A percentile compares a stretch with the other conserved stretches of the same genome.
Conservation (phyloP, 1,284 basidiomycete genomes). For the Cryptococcus hybrid region DNA sequence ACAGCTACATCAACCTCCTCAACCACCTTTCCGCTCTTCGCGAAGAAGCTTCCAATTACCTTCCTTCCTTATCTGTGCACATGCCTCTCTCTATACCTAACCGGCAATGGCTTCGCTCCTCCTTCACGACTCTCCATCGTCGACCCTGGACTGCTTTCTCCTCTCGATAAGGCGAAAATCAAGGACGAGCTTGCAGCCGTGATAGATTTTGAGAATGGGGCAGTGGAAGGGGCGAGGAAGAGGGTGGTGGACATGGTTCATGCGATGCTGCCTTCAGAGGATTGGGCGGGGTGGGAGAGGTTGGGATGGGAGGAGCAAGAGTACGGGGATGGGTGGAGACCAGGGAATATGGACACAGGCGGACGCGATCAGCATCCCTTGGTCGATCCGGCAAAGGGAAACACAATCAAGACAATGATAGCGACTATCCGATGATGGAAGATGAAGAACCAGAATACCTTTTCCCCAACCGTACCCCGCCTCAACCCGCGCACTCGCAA, state of each 20-base stretch:
- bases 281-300: conserved; percentile 50
- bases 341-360: not conserved
- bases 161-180: not conserved
- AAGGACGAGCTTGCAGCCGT: not conserved
- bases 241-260: conserved; percentile 43
- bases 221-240: conserved; percentile 31
- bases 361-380: conserved; percentile 7
- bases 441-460: conserved; percentile 49
- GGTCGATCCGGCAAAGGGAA: not conserved
- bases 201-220: conserved; percentile 1
- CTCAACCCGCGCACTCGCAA: conserved; percentile 31
- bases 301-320: conserved; percentile 49
- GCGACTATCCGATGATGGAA: not conserved
- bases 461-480: conserved; percentile 52
- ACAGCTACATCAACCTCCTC: conserved; percentile 22
- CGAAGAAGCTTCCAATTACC: conserved; percentile 42
- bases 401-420: not conserved
- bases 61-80: conserved; percentile 12
- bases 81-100: conserved; percentile 16
- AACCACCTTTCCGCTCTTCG: conserved; percentile 38
- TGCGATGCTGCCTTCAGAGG: conserved; percentile 44
- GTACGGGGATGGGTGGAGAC: conserved; percentile 13
- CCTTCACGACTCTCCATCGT: conserved; percentile 32
- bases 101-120: conserved; percentile 34
- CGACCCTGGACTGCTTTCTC: conserved; percentile 22